These are phyloP conservation scores for Penicillium fuscoglaucum DNA, from an alignment of 2,329 filamentous ascomycete genomes.

Conservation along the genomic window DNA sequence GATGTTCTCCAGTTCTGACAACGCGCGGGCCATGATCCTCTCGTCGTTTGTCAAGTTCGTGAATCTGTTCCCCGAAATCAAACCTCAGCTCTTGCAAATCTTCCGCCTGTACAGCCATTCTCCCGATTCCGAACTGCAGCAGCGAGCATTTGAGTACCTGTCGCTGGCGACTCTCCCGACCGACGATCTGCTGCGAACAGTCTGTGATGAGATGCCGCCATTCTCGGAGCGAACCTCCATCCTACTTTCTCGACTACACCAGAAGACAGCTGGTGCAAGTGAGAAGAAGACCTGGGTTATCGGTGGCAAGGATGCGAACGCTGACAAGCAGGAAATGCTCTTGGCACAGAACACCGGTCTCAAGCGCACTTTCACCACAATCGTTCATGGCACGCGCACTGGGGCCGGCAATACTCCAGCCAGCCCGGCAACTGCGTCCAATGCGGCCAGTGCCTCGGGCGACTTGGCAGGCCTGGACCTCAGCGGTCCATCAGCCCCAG, in stretches of 20 bases:
- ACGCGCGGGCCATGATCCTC: conserved; percentile 87
- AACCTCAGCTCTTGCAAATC: conserved; percentile 85
- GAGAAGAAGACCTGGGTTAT: conserved; percentile 97
- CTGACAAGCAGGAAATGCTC: conserved; percentile 74
- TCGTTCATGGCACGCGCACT: conserved; percentile 46
- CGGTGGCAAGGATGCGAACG: conserved; percentile 92
- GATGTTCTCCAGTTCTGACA: conserved; percentile 82
- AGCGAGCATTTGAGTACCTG: conserved; percentile 93
- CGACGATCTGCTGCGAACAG: conserved; percentile 86
- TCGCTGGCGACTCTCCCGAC: conserved; percentile 80
- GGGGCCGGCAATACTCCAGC: conserved; percentile 38
- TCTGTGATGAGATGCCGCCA: conserved; percentile 98
- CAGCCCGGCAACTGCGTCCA: conserved; percentile 45
- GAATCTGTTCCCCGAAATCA: conserved; percentile 98
- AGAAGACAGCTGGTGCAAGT: conserved; percentile 88
- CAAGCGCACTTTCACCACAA: conserved; percentile 76
- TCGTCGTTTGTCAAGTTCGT: conserved; percentile 98
- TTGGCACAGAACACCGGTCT: conserved; percentile 79
- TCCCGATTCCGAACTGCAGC: conserved; percentile 90
- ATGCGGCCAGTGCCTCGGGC: conserved; percentile 50
- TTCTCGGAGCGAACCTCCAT: conserved; percentile 95
- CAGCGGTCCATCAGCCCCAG: conserved; percentile 59
- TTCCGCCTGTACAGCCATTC: conserved; percentile 94
- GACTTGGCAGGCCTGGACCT: conserved; percentile 85
- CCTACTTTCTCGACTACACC: conserved; percentile 84